These are phyloP conservation scores for Purpureocillium takamizusanense DNA, from an alignment of 2,329 filamentous ascomycete species.

Conservation along the genomic window DNA sequence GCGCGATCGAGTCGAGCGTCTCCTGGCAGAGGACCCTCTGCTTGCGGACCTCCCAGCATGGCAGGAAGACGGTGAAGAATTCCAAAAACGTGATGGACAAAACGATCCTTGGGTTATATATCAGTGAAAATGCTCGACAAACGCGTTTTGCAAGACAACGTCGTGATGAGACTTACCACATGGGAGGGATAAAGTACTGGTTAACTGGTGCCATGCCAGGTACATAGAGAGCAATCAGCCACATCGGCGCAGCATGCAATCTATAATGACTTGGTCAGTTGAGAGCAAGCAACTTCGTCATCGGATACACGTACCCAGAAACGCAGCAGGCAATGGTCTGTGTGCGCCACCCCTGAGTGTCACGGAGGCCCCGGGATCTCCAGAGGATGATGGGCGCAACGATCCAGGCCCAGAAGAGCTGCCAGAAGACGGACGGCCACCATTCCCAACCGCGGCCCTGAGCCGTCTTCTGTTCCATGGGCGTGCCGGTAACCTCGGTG, in stretches of 20 bases:
- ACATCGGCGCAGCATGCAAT: constrained; percentile 57
- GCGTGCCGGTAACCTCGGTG: constrained; percentile 49
- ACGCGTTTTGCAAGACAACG: too few species aligned
- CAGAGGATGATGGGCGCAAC: constrained; percentile 54
- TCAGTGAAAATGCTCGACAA: too few species aligned
- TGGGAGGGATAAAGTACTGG: constrained; percentile 46
- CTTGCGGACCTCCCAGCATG: constrained; percentile 46
- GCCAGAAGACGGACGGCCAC: constrained; percentile 58
- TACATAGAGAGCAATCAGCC: constrained; percentile 50
- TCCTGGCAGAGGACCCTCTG: constrained; percentile 36
- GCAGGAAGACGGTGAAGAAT: constrained; percentile 54
- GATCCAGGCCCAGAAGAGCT: constrained; percentile 54
- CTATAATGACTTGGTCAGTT: constrained; percentile 25
- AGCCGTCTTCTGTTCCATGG: constrained; percentile 36
- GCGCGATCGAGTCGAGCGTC: constrained; percentile 38
- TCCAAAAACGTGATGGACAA: constrained; percentile 55
- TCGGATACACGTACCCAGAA: constrained; percentile 26
- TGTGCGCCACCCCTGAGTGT: constrained; percentile 57
- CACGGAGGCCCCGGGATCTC: constrained; percentile 49
- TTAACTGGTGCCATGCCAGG: constrained; percentile 44
- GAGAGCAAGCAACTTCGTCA: not conserved
- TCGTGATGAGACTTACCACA: constrained; percentile 36
- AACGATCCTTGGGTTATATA: constrained; percentile 32
- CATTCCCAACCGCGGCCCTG: constrained; percentile 56
- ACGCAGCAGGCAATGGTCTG: constrained; percentile 49